Conservation (phyloP, 176 grass and related monocot genomes). For the Aegilops umbellulata region DNA sequence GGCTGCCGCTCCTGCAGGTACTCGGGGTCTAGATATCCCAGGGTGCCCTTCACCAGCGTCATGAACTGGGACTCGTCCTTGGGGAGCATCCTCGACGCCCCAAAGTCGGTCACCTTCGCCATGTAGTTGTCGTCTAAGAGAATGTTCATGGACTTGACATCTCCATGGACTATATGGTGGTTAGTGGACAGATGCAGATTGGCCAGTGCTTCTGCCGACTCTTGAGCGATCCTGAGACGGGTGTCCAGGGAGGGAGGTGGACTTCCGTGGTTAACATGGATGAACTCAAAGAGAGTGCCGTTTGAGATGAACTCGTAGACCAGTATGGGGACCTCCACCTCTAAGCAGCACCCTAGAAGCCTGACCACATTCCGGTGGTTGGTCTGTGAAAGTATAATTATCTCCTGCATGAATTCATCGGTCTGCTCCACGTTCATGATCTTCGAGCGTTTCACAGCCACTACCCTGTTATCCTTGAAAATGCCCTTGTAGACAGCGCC, state of each 20-base stretch:
- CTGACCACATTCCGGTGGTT: neutral
- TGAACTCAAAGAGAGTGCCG: neutral
- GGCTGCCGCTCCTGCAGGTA: constrained; percentile 16
- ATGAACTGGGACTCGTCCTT: constrained; percentile 2
- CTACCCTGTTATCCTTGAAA: neutral
- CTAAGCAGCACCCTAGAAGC: neutral
- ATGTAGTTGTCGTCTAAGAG: neutral
- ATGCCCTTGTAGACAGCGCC: constrained; percentile 3
- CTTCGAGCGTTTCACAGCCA: constrained; percentile 20
- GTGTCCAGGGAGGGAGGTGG: neutral
- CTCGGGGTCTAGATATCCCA: constrained; percentile 24
- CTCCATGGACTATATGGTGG: neutral
- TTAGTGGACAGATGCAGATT: constrained; percentile 17
- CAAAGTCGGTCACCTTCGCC: neutral
- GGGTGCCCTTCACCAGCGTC: neutral
- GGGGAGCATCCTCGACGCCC: constrained; percentile 3
- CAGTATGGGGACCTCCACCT: neutral
- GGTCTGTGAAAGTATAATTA: neutral
- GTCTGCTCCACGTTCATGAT: neutral
- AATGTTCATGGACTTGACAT: neutral
- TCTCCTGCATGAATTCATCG: neutral
- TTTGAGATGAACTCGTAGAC: neutral
- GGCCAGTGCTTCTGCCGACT: neutral
- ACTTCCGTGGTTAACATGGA: neutral
- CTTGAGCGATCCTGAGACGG: neutral